A percentile compares a stretch with the other conserved stretches of the same genome.
Evolutionary conservation across 805 yeast genomes (phyloP).

Genomic region (Candida ascalaphidarum): DNA sequence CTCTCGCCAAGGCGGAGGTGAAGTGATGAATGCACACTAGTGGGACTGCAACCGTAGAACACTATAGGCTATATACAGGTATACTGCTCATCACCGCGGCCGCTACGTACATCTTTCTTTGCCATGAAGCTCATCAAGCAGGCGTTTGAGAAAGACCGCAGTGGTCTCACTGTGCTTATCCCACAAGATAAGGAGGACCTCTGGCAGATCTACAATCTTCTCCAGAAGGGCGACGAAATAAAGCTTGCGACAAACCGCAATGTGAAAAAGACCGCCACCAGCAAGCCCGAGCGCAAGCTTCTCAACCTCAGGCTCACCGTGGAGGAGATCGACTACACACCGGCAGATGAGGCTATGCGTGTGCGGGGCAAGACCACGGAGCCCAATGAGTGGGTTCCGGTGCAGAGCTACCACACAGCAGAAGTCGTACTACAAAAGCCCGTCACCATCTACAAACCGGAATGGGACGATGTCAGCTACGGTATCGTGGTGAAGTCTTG

Average conservation of each 20-base stretch:
- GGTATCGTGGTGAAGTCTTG: constrained; percentile 62
- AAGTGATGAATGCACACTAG: constrained; percentile 46
- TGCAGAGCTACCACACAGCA: constrained; percentile 83
- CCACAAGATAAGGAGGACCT: constrained; percentile 91
- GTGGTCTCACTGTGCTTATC: constrained; percentile 57
- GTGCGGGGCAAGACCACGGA: constrained; percentile 69
- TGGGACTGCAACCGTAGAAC: no score
- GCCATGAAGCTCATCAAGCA: constrained; percentile 11
- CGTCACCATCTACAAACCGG: constrained; percentile 61
- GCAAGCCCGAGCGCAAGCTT: constrained; percentile 42
- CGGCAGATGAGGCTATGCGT: constrained; percentile 69
- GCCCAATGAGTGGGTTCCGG: constrained; percentile 67
- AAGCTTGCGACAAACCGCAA: constrained; percentile 63
- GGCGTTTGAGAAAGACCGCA: constrained; percentile 37
- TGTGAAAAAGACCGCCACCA: constrained; percentile 32
- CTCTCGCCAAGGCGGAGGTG: constrained; percentile 72
- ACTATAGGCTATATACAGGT: no score
- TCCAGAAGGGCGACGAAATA: constrained; percentile 69
- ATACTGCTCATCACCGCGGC: no score
- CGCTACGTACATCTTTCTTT: no score
- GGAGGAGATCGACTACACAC: constrained; percentile 68
- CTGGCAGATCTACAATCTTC: constrained; percentile 78
- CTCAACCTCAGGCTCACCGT: constrained; percentile 46
- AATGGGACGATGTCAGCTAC: constrained; percentile 71
- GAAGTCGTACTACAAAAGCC: constrained; percentile 65